Conservation (phyloP, 129 eudicot species). For the Chrysanthemum lavandulifolium region DNA sequence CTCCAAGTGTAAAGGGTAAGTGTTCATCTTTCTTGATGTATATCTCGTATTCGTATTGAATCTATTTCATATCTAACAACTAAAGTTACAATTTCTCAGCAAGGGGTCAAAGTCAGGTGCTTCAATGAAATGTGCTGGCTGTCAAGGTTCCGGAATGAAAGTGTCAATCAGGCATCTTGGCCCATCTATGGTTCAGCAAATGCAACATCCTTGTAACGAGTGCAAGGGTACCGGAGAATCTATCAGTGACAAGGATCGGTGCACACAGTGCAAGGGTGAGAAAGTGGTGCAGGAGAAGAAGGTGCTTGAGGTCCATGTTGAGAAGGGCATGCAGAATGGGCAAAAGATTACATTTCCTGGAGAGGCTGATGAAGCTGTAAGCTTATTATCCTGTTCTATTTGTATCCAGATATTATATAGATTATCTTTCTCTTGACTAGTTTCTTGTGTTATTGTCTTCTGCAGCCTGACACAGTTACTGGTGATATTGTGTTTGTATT, state of each 20-base stretch:
- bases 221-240: slow-evolving; percentile 77
- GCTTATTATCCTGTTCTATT: not conserved
- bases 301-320: slow-evolving; percentile 62
- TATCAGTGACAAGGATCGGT: slow-evolving; percentile 31
- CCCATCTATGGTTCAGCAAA: slow-evolving; percentile 73
- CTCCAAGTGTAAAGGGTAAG: slow-evolving; percentile 76
- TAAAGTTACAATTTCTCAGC: slow-evolving; percentile 31
- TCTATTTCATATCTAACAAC: not conserved
- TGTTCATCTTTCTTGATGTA: not conserved
- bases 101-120: slow-evolving; percentile 83
- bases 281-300: slow-evolving; percentile 64
- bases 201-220: slow-evolving; percentile 80
- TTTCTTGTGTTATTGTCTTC: slow-evolving; percentile 5
- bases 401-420: not conserved
- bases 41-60: not conserved
- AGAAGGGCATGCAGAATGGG: slow-evolving; percentile 78
- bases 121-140: slow-evolving; percentile 74
- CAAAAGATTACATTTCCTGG: slow-evolving; percentile 74
- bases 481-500: slow-evolving; percentile 74
- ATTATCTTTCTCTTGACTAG: not conserved
- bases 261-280: too few species aligned
- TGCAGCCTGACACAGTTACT: slow-evolving; percentile 72
- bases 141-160: slow-evolving; percentile 54
- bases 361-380: slow-evolving; percentile 82
- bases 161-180: slow-evolving; percentile 46